These are phyloP conservation scores for Hysterangium stoloniferum DNA, from an alignment of 768 basidiomycete genomes.

Conservation along the genomic window DNA sequence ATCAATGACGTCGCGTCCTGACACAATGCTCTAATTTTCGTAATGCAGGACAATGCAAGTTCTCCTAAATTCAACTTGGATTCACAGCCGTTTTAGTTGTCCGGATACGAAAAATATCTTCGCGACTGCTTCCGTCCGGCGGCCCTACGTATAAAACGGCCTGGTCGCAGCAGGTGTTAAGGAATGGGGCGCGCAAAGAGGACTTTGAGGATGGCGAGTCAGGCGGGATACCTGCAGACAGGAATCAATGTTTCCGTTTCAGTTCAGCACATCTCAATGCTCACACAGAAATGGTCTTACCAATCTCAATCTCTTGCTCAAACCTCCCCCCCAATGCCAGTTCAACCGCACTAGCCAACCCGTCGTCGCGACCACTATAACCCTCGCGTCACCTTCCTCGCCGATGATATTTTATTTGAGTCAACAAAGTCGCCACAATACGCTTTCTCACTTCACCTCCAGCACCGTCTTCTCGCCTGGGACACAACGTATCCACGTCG, in stretches of 20 bases:
- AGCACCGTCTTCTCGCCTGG: conserved; percentile 79
- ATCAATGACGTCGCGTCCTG: conserved; percentile 92
- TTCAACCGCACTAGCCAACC: conserved; percentile 92
- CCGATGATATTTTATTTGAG: too few species aligned
- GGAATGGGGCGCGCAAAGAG: conserved; percentile 73
- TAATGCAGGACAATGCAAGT: conserved; percentile 79
- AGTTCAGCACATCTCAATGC: too few species aligned
- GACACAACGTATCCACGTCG: conserved; percentile 93
- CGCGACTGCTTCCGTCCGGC: conserved; percentile 69
- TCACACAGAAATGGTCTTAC: conserved; percentile 38
- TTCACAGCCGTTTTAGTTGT: conserved; percentile 76
- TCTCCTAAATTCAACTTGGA: conserved; percentile 54
- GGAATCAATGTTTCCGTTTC: too few species aligned
- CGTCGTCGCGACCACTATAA: conserved; percentile 94
- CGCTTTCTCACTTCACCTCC: conserved; percentile 95
- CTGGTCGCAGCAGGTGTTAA: conserved; percentile 68
- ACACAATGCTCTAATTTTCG: conserved; percentile 85
- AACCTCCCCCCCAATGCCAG: conserved; percentile 88
- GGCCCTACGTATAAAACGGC: conserved; percentile 89
- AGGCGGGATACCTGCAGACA: conserved; percentile 86
- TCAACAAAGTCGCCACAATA: conserved; percentile 91
- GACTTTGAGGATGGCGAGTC: conserved; percentile 81
- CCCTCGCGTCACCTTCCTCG: conserved; percentile 41
- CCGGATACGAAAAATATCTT: conserved; percentile 80
- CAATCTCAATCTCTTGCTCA: conserved; percentile 94